Base-by-base conservation (phyloP, 805 yeast genomes). In the Grigorovia humatica region DNA sequence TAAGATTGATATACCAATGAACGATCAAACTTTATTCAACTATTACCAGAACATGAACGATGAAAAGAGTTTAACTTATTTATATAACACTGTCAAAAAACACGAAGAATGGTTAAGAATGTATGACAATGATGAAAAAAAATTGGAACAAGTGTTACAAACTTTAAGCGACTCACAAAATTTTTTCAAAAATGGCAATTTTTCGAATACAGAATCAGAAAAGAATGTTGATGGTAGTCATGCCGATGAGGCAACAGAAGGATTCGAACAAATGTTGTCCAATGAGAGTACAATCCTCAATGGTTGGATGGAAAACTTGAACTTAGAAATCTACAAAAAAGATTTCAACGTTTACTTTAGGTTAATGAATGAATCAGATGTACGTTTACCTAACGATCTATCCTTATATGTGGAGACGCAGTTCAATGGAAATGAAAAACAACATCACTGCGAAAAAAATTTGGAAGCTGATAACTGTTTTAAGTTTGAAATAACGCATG, bases 21-120 rank as follows among this genome's bases (percentile, higher is more conserved):
- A 52, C 7, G 50, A 59, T 42, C 48, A 57, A 27, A 58, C 54
- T 7, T 43, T 63, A 9, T 60, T 59, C 49, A 59, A 62, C 6
- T 60, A 61, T 53, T 65, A 57, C 47, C 46, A 61, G 13, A 56
- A 59, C 7, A 49, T 62, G n/a, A 56, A 56, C 15, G 43, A 52
- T 2, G 55, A 51, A 32, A 48, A 43, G 9, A 54, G 57, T 35
- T 51, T 64, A 41, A 52, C 54, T n/a, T 56, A 55, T 9, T 47
- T 63, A 4, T 53, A 55, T 44, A 53, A 55, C 29, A 59, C 58
- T 9, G 60, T 55, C 45, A 51, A 55, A 40, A 54, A 51, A 17
- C 59, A 57, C 48, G 47, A 49, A 44, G 46, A 51, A 13, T 57
- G 58, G 57, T 29, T 55, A 20, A 45, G 38, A n/a, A 23, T 46